phyloP scores from a whole-genome alignment of 2,329 filamentous ascomycete genomes.

The Sporothrix dimorphospora region DNA sequence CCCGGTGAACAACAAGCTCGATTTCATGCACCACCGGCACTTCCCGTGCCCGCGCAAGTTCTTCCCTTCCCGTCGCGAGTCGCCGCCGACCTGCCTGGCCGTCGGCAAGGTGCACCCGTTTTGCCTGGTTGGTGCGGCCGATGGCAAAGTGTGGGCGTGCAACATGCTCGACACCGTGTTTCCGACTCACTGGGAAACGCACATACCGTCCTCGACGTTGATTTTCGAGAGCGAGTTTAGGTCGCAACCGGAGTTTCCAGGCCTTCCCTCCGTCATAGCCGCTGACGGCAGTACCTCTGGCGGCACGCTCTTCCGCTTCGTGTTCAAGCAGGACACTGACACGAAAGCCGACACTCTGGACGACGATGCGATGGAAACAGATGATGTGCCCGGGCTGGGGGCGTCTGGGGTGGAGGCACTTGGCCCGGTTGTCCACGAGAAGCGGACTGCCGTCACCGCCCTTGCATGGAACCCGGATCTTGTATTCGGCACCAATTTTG shows the following conservation, averaged over 20 bases:
- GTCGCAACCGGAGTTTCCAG: conserved; percentile 31
- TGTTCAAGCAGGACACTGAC: conserved; percentile 10
- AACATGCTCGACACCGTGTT: conserved; percentile 52
- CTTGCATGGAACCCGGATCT: conserved; percentile 71
- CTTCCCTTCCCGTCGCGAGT: conserved; percentile 45
- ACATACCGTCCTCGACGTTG: conserved; percentile 45
- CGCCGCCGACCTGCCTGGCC: conserved; percentile 51
- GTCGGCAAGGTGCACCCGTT: conserved; percentile 57
- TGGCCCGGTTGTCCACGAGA: conserved; percentile 55
- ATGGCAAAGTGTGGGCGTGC: conserved; percentile 47
- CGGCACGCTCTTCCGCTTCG: not conserved
- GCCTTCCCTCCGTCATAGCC: not conserved
- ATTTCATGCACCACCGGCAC: conserved; percentile 56
- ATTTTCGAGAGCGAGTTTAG: conserved; percentile 60
- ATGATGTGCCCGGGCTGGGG: conserved; percentile 23
- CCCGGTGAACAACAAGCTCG: conserved; percentile 56
- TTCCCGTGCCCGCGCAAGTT: conserved; percentile 58
- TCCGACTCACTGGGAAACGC: conserved; percentile 44
- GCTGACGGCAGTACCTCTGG: not conserved
- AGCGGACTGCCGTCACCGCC: conserved; percentile 63
- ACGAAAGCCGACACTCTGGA: conserved; percentile 30
- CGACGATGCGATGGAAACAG: conserved; percentile 39
- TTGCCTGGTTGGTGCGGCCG: conserved; percentile 52
- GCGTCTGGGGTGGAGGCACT: not conserved
- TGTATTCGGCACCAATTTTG: conserved; percentile 68